These are phyloP conservation scores for Sarocladium kiliense DNA, from an alignment of 2,329 filamentous ascomycete genomes.

Conservation along the genomic window DNA sequence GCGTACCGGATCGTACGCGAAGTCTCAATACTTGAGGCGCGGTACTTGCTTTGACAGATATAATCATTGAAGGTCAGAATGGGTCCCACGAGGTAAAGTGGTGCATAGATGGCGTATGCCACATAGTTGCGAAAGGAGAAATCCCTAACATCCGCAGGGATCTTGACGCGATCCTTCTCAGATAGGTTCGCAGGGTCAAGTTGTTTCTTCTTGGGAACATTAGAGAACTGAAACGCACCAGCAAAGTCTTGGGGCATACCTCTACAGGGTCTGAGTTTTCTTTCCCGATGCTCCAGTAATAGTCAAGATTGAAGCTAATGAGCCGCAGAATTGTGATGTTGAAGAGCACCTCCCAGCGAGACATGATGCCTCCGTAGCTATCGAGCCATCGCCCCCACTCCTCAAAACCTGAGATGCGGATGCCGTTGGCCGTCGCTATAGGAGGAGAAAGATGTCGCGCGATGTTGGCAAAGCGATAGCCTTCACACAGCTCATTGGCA, in stretches of 20 bases:
- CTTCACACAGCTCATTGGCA: slow-evolving; percentile 77
- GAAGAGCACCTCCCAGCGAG: slow-evolving; percentile 95
- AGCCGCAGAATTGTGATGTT: slow-evolving; percentile 90
- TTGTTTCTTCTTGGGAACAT: slow-evolving; percentile 91
- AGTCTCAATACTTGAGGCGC: slow-evolving; percentile 62
- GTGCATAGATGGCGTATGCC: slow-evolving; percentile 85
- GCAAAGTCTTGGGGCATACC: slow-evolving; percentile 48
- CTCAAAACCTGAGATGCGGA: slow-evolving; percentile 29
- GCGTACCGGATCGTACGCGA: slow-evolving; percentile 74
- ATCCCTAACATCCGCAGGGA: slow-evolving; percentile 65
- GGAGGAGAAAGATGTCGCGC: slow-evolving; percentile 43
- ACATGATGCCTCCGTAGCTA: slow-evolving; percentile 73
- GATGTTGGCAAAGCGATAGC: slow-evolving; percentile 67
- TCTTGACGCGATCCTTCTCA: slow-evolving; percentile 78
- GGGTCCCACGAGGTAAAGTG: slow-evolving; percentile 86
- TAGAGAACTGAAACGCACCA: slow-evolving; percentile 35
- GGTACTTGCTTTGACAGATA: slow-evolving; percentile 77
- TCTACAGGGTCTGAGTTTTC: slow-evolving; percentile 65
- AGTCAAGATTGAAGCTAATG: slow-evolving; percentile 95
- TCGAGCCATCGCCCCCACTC: slow-evolving; percentile 71
- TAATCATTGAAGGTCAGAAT: slow-evolving; percentile 99
- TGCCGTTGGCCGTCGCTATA: neutral
- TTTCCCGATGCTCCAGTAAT: slow-evolving; percentile 81
- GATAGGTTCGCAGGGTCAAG: slow-evolving; percentile 82
- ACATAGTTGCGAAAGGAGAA: slow-evolving; percentile 83